Base-by-base conservation (phyloP, 2,329 filamentous ascomycete species). In the Hypoxylon sp. region DNA sequence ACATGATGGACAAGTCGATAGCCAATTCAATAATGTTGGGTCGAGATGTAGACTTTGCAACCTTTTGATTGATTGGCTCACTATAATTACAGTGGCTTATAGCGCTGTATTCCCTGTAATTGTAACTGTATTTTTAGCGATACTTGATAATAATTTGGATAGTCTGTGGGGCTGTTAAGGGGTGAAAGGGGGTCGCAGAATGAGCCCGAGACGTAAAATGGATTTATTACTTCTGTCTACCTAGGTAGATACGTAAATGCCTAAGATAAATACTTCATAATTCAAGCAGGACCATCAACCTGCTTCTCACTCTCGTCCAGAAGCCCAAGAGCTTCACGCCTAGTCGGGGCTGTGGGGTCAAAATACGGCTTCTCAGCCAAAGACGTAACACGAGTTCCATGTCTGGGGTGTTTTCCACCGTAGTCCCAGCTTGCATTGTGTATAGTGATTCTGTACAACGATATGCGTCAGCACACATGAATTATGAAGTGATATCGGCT, bases 361-460 rank as follows among this genome's bases (percentile, higher is more conserved):
- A 91, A 93, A 73, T 85, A 90, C 0, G 91, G 91, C 81, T 89
- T 89, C 80, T 93, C 91, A 0, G 89, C 91, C 56, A 93, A 78
- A 6, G 88, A 83, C 0, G 90, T 93, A 2, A 93, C 90, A 28
- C 91, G 83, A 0, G 90, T 93, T 2, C 91, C 91, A 75, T 93
- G 91, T 41, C 91, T 82, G 0, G 90, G 89, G 74, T 92, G 83
- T 19, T 81, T 83, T 1, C 89, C 89, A 34, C 87, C 89, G 73
- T 93, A 93, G 71, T 93, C 90, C 89, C 90, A 93, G 72, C 87
- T 90, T 0, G 90, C 90, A 68, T 91, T 92, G 72, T 93, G 90
- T 38, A 92, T 92, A 0, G 91, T 92, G 64, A 92, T 90, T 41
- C 88, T 88, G 14, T 23, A 6, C 3, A 23, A 17, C 7, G 1